phyloP scores from a whole-genome alignment of 1,284 basidiomycete genomes.

The Rhodotorula sp. region DNA sequence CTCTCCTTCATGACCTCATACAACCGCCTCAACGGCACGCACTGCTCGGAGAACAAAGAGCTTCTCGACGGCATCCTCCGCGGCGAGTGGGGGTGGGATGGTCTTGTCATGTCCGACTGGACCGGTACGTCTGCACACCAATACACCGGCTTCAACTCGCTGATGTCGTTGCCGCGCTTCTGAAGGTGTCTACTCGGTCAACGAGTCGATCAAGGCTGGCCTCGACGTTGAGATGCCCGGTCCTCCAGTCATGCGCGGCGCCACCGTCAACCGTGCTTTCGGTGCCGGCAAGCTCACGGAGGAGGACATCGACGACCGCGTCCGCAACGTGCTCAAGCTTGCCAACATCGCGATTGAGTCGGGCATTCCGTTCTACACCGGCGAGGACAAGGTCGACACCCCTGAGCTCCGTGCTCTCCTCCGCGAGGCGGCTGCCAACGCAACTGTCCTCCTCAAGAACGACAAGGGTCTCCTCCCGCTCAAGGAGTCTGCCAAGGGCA shows the following conservation, averaged over 20 bases:
- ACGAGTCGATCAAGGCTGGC: slow-evolving; percentile 67
- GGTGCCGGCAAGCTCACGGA: slow-evolving; percentile 62
- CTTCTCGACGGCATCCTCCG: slow-evolving; percentile 64
- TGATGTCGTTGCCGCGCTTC: slow-evolving; percentile 57
- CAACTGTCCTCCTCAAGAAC: slow-evolving; percentile 72
- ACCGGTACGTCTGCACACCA: slow-evolving; percentile 51
- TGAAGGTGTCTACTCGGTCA: slow-evolving; percentile 63
- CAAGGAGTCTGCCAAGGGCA: slow-evolving; percentile 53
- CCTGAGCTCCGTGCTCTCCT: slow-evolving; percentile 61
- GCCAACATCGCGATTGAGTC: slow-evolving; percentile 36
- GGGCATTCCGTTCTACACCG: slow-evolving; percentile 31
- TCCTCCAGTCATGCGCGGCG: slow-evolving; percentile 51
- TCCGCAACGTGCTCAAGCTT: slow-evolving; percentile 50
- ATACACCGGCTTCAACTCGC: neutral
- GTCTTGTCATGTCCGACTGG: slow-evolving; percentile 47
- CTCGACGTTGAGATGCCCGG: slow-evolving; percentile 69
- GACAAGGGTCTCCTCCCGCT: slow-evolving; percentile 62
- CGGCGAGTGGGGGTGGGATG: slow-evolving; percentile 67
- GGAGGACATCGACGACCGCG: slow-evolving; percentile 62
- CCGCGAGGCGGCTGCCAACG: slow-evolving; percentile 62
- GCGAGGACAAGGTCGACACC: slow-evolving; percentile 50
- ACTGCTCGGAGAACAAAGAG: slow-evolving; percentile 64
- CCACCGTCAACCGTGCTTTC: slow-evolving; percentile 61
- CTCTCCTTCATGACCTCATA: slow-evolving; percentile 55
- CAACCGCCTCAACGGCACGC: slow-evolving; percentile 63